Base-by-base conservation (phyloP, 2,329 filamentous ascomycete species). In the Ophiosphaerella korrae region DNA sequence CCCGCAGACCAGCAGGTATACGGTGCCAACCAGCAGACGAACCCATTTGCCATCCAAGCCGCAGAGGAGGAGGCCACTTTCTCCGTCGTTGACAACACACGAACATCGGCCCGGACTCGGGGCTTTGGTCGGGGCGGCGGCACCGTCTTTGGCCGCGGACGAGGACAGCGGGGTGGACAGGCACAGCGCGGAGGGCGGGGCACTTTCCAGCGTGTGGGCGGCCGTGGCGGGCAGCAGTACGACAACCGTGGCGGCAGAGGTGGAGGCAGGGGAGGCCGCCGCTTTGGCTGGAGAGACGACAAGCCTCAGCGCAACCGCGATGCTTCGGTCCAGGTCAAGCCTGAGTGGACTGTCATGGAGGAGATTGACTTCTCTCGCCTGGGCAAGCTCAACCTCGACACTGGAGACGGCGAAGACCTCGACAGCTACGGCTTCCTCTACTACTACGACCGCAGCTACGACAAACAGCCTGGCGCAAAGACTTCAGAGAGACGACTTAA, bases 201-300 rank as follows among this genome's bases (percentile, higher is more conserved):
- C 56, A 85, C 78, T 47, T 88, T 92, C 76, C 88, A 91, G 78
- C 86, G 91, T 61, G 84, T 86, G 45, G 85, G 86, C 55, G 85
- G 84, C 55, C 82, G 80, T 44, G 76, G 86, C 58, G 83, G 86
- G 68, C 88, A 86, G 46, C 86, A 90, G 68, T 74, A 92, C 70
- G 89, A 94, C 68, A 85, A 85, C 70, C 82, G 87, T 56, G 82
- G 83, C 52, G 82, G 83, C 53, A 88, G 83, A 45, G 82, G 87
- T 47, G 86, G 87, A 67, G 86, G 86, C 39, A 81, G 89, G 60
- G 87, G 90, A 54, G 89, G 90, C 44, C 88, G 94, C 63, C 87
- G 94, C 64, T 97, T 97, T 70, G 94, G 94, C 73, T 97, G 94
- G 93, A 96, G 94, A 79, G 94, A 99, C 74, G 94, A 99, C 81